Conservation (phyloP, 768 basidiomycete species). For the Kwoniella sp. region DNA sequence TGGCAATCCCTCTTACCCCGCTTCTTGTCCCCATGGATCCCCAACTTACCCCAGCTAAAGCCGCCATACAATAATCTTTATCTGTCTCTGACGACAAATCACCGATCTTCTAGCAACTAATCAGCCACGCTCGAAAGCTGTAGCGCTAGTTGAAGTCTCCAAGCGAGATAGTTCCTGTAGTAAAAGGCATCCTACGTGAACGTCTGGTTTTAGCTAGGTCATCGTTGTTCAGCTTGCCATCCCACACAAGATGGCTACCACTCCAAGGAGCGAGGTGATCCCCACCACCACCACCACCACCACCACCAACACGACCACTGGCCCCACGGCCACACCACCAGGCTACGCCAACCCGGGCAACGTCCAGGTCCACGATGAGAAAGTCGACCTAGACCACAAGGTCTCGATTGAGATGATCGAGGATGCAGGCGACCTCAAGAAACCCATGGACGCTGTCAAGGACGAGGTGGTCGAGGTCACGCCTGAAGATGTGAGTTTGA, state of each 20-base stretch:
- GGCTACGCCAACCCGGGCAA: not conserved
- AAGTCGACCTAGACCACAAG: slow-evolving; percentile 5
- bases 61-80: not conserved
- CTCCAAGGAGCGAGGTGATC: not conserved
- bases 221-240: no score
- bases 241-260: not conserved
- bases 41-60: not conserved
- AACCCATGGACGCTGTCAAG: slow-evolving; percentile 18
- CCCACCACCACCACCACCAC: not conserved
- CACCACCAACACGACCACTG: not conserved
- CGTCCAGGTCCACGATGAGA: not conserved
- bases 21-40: not conserved
- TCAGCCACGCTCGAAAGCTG: no score
- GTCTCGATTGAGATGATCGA: slow-evolving; percentile 13
- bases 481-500: slow-evolving; percentile 46
- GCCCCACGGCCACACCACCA: not conserved
- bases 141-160: no score
- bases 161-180: no score
- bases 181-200: no score
- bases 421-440: slow-evolving; percentile 11
- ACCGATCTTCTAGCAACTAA: no score
- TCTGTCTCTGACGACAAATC: no score
- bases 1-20: not conserved
- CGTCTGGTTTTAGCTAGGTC: no score
- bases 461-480: slow-evolving; percentile 41